phyloP scores from a whole-genome alignment of 2,329 filamentous ascomycete genomes.

The Lachnellula subtilissima region DNA sequence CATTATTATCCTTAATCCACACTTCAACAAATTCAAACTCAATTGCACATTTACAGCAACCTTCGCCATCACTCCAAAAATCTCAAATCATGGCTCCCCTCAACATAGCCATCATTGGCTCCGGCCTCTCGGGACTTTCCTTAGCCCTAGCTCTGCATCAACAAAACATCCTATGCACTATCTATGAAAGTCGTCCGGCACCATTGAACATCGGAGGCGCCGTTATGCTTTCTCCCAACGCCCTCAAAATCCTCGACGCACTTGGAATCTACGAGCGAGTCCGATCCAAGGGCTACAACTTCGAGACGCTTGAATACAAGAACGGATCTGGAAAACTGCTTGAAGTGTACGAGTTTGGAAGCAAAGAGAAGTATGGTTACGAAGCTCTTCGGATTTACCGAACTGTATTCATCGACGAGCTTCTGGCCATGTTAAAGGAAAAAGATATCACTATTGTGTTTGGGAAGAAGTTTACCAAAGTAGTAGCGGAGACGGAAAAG shows the following conservation, averaged over 20 bases:
- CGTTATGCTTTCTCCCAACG: constrained; percentile 56
- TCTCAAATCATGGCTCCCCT: constrained; percentile 3
- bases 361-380: constrained; percentile 46
- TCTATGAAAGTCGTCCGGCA: constrained; percentile 47
- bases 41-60: neutral
- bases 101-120: constrained; percentile 41
- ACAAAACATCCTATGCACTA: constrained; percentile 42
- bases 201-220: constrained; percentile 48
- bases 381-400: constrained; percentile 50
- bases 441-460: constrained; percentile 41
- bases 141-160: constrained; percentile 51
- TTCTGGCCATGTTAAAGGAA: constrained; percentile 39
- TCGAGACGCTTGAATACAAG: constrained; percentile 45
- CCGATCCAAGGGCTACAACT: constrained; percentile 42
- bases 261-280: constrained; percentile 46
- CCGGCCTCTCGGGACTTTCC: constrained; percentile 47
- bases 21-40: neutral
- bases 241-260: constrained; percentile 47
- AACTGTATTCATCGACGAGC: constrained; percentile 44
- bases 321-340: constrained; percentile 32
- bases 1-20: neutral
- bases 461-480: constrained; percentile 41
- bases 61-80: neutral
- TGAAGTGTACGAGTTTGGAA: constrained; percentile 45
- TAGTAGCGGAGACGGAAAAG: constrained; percentile 38